A percentile compares a stretch with the other conserved stretches of the same genome.
phyloP scores from a whole-genome alignment of 169 alveolate genomes.

The Toxoplasma gondii region DNA sequence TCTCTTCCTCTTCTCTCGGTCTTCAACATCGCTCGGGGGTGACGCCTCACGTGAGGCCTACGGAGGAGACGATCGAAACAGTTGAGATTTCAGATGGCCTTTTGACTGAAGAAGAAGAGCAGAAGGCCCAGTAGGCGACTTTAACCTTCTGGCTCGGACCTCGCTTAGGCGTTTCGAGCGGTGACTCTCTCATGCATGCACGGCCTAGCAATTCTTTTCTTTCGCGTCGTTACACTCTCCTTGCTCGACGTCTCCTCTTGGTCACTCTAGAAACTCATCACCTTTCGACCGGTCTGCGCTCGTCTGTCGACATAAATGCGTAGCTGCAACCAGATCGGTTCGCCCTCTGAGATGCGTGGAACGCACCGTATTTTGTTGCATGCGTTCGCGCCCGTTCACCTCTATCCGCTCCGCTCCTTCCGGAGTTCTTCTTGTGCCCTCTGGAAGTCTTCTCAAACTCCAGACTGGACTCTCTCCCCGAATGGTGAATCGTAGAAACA shows the following conservation, averaged over 20 bases:
- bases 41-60: slow-evolving; percentile 3
- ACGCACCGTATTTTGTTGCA: no score
- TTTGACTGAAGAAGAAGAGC: background rate
- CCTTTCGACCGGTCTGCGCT: no score
- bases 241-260: background rate
- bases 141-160: background rate
- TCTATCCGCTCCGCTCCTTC: no score
- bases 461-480: no score
- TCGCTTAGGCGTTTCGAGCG: background rate
- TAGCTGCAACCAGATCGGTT: no score
- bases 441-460: no score
- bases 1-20: background rate
- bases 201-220: background rate
- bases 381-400: no score
- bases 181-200: background rate
- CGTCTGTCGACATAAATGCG: no score
- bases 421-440: no score
- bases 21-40: background rate
- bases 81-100: background rate
- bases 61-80: slow-evolving; percentile 9
- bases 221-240: background rate
- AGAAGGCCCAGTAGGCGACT: slow-evolving; percentile 9
- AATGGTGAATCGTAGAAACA: no score
- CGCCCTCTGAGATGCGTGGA: no score
- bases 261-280: background rate